A percentile compares a stretch with the other conserved stretches of the same genome.
phyloP scores from a whole-genome alignment of 2,329 filamentous ascomycete species.

The Colletotrichum sp. region DNA sequence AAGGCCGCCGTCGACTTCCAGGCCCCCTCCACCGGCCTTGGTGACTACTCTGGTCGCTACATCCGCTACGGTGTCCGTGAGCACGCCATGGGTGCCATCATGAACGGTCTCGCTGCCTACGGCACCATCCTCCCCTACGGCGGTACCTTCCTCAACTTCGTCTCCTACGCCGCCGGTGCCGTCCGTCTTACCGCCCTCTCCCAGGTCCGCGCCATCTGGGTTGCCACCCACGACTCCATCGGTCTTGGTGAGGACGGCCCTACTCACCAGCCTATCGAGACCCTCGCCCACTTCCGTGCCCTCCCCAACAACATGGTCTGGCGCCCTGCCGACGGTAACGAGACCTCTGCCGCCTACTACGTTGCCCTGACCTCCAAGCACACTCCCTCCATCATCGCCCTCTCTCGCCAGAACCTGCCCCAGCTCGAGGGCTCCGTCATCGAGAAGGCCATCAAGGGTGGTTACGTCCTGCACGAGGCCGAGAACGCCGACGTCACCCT shows the following conservation, averaged over 20 bases:
- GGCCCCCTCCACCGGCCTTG: conserved; percentile 82
- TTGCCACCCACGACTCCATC: conserved; percentile 98
- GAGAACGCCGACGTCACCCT: conserved; percentile 86
- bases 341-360: conserved; percentile 98
- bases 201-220: conserved; percentile 89
- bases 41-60: conserved; percentile 91
- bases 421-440: conserved; percentile 95
- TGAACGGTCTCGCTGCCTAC: conserved; percentile 95
- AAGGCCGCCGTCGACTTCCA: conserved; percentile 98
- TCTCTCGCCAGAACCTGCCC: conserved; percentile 97
- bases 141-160: conserved; percentile 99
- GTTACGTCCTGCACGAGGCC: conserved; percentile 87
- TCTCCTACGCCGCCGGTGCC: conserved; percentile 95
- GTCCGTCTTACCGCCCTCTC: conserved; percentile 94
- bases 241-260: conserved; percentile 98
- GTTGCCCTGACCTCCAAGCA: conserved; percentile 86
- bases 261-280: conserved; percentile 99
- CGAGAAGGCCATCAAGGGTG: conserved; percentile 91
- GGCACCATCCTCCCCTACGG: conserved; percentile 92
- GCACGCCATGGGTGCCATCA: conserved; percentile 90
- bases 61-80: conserved; percentile 91
- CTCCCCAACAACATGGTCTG: conserved; percentile 99
- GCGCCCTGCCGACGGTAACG: conserved; percentile 98
- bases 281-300: conserved; percentile 96
- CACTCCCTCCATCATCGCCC: conserved; percentile 91